Evolutionary conservation across 73 alveolate genomes (phyloP), one percentile per base, ranked within the genome.

Genomic region (Stentor roeselii): DNA sequence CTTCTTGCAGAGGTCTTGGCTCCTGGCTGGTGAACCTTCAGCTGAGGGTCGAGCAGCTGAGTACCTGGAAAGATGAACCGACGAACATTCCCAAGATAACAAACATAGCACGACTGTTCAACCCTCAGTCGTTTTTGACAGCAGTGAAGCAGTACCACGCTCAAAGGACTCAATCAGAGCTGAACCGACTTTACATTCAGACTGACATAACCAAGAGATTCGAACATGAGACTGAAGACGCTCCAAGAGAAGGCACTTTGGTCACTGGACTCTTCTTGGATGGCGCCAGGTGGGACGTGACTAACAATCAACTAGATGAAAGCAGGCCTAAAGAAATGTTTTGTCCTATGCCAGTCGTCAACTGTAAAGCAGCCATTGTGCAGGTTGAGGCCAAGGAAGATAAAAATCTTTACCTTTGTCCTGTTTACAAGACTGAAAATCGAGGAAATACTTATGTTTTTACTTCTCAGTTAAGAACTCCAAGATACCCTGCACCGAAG

Each of bases 71-170:
- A 91, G 98, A 95, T 39, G 98, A 97, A 88, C 99, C 98, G 78
- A 86, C 93, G 60, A 90, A 82, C 31, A 90, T 92, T 60, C 99
- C 98, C n/a, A 97, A 89, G 87, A 98, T 96, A 67, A 95, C 96
- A 76, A 95, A 93, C 93, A 88, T 97, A 76, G 92, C 97, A 87
- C 94, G 99, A 90, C 95, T 98, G 90, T 97, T 97, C 93, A 98
- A 98, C 91, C 99, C 99, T 0, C 94, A 97, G 88, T 97, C 99
- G 78, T 98, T 97, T 97, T 93, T 98, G 89, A 98, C 99, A 34
- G 99, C 99, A 50, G 97, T 98, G 87, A 95, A 97, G 88, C 98
- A 98, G 94, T 94, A 95, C 78, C 94, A 94, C 67, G 98, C 99
- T 76, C 94, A 99, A 93, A 93, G 91, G 75, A 90, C 91, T 87